Base-by-base conservation (phyloP, 139 green algal species). In the Eudorina sp. region DNA sequence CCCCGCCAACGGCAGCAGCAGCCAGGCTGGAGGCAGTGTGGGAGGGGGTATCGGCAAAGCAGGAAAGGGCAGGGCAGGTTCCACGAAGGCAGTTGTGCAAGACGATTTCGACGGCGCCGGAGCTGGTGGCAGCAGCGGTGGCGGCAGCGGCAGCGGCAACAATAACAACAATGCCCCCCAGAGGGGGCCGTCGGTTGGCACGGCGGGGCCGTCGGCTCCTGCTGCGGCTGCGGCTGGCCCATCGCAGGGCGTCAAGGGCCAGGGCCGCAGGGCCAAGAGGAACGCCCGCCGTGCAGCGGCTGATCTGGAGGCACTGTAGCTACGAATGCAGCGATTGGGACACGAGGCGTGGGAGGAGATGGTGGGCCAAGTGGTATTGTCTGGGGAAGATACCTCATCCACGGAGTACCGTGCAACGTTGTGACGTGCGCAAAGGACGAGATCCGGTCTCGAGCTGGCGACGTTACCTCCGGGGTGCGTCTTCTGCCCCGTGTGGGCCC, bases 241-340 rank as follows among this genome's bases (percentile, higher is more conserved):
- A 25, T 29, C 58, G 60, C 79, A 76, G 27, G 60, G n/a, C 0
- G 51, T 0, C 9, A 68, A 51, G 34, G 83, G 48, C 4, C 83
- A 53, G 36, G 83, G 83, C 23, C 83, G 83, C 36, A 55, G 83
- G 48, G 83, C 83, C 14, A 80, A 88, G 83, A 68, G 83, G 21
- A 88, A 81, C 68, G 83, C 83, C 36, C 66, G 68, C 7, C 83
- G 83, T 38, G 83, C 83, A 0, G 83, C 82, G 11, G 66, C 46
- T 0, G 64, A 88, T 31, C 16, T 53, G 11, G 75, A 64, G 36
- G 64, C n/a, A n/a, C n/a, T n/a, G n/a, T n/a, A n/a, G n/a, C n/a
- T n/a, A n/a, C n/a, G n/a, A n/a, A n/a, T n/a, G n/a, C n/a, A n/a
- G n/a, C n/a, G n/a, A n/a, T n/a, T n/a, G n/a, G n/a, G n/a, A n/a